Conservation (phyloP, 176 grass and related monocot species). For the Juncus effusus region DNA sequence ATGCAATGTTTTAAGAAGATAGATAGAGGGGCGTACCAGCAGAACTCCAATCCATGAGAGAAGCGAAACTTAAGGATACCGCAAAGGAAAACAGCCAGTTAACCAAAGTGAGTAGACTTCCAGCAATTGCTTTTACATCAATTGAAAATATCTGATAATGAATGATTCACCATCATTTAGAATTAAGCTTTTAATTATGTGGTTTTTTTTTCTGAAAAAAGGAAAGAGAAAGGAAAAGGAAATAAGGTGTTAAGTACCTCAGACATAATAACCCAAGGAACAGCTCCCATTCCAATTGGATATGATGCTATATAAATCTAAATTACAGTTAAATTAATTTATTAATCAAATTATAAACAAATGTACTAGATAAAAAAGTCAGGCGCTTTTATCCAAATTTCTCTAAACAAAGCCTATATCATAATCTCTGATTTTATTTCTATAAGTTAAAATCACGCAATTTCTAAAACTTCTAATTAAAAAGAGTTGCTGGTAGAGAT, state of each 20-base stretch:
- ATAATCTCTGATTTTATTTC: too few species aligned
- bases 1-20: not conserved
- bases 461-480: too few species aligned
- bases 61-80: constrained; percentile 63
- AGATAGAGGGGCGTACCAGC: constrained; percentile 35
- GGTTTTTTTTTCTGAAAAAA: not conserved
- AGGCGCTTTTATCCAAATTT: too few species aligned
- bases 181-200: not conserved
- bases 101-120: constrained; percentile 69
- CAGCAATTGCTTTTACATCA: constrained; percentile 73
- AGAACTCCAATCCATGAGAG: constrained; percentile 69
- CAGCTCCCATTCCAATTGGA: constrained; percentile 83
- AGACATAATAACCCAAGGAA: constrained; percentile 85
- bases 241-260: constrained; percentile 37
- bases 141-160: constrained; percentile 68
- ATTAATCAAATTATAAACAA: not conserved
- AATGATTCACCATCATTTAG: not conserved
- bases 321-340: constrained; percentile 1
- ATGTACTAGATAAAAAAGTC: too few species aligned
- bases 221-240: not conserved
- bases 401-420: not conserved
- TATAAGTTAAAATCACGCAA: too few species aligned
- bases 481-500: too few species aligned
- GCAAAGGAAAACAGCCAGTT: constrained; percentile 65
- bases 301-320: constrained; percentile 63